Evolutionary conservation across 1,284 basidiomycete genomes (phyloP), one percentile per base, ranked within the genome.

Genomic region (Moesziomyces antarcticus): DNA sequence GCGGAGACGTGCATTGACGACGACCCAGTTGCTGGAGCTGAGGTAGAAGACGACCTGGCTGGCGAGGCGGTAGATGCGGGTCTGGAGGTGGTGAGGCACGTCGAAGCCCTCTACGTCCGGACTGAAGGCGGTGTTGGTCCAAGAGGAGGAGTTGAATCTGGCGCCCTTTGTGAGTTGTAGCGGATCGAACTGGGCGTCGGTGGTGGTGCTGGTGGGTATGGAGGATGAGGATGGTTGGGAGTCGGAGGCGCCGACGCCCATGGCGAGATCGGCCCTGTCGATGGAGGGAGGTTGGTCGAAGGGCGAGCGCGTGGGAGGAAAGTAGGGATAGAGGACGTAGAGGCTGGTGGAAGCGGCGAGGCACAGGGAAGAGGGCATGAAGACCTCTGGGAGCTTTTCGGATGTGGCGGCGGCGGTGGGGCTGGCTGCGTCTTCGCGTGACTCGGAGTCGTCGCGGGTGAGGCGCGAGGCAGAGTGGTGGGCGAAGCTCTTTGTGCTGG

Each of bases 21-120:
- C 88, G 35, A 86, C 85, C 94, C 94, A 97, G 81, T 97, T 97
- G 21, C 92, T 92, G 0, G 92, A 90, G 8, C 94, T 95, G 16
- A 97, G 88, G 81, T 92, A 91, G 83, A 92, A 95, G 45, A 97
- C 88, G 75, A 96, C 90, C 48, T 91, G 89, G 14, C 92, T 91
- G 7, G 85, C 83, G 52, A 84, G 82, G 50, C 84, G 81, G 21
- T 85, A 84, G 75, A 88, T 86, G 50, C 63, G 56, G 18, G 73
- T 70, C 35, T 67, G 56, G 5, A 78, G 63, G 22, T 71, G 56
- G 33, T 46, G 59, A 37, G 65, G 60, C 3, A 67, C 59, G 40
- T 78, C 76, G 33, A 60, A 62, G n/a, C 57, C 56, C 27, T 66
- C 68, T 42, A 60, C 53, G 20, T 73, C 76, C 14, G 47, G 51